Evolutionary conservation across 176 grass and related monocot genomes (phyloP).

Genomic region (Musa acuminata): DNA sequence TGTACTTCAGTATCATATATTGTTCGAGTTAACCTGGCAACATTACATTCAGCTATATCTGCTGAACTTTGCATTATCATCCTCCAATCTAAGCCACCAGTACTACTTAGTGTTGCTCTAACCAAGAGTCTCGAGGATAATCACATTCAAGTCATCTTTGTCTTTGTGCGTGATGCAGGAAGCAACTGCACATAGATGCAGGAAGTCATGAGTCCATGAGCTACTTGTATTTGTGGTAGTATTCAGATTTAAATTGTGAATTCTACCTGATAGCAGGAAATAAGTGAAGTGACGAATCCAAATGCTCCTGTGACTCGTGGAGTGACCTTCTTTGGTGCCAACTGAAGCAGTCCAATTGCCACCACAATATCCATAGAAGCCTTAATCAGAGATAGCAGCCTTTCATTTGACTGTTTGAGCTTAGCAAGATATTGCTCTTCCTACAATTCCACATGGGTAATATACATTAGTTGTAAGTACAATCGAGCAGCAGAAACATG

Average conservation of each 20-base stretch:
- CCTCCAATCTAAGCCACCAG: neutral
- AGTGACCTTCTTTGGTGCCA: conserved; percentile 72
- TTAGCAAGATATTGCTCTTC: conserved; percentile 65
- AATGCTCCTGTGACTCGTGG: conserved; percentile 75
- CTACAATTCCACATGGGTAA: conserved; percentile 21
- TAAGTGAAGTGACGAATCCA: conserved; percentile 73
- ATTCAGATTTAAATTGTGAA: neutral
- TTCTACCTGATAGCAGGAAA: conserved; percentile 59
- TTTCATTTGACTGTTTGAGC: conserved; percentile 70
- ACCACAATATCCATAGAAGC: conserved; percentile 70
- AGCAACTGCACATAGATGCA: conserved; percentile 34
- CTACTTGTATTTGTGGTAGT: neutral
- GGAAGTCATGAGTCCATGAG: neutral
- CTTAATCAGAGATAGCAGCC: conserved; percentile 70
- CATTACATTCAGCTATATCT: conserved; percentile 1
- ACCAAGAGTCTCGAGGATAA: too few species aligned
- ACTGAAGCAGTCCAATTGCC: conserved; percentile 76
- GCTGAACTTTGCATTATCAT: neutral
- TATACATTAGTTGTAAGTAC: neutral
- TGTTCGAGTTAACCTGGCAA: neutral
- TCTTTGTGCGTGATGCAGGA: conserved; percentile 6
- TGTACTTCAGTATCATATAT: neutral
- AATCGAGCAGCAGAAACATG: neutral
- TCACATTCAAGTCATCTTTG: neutral
- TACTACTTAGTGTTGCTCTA: neutral